Evolutionary conservation across 2,329 filamentous ascomycete genomes (phyloP).

Genomic region (Calonectria pauciramosa): DNA sequence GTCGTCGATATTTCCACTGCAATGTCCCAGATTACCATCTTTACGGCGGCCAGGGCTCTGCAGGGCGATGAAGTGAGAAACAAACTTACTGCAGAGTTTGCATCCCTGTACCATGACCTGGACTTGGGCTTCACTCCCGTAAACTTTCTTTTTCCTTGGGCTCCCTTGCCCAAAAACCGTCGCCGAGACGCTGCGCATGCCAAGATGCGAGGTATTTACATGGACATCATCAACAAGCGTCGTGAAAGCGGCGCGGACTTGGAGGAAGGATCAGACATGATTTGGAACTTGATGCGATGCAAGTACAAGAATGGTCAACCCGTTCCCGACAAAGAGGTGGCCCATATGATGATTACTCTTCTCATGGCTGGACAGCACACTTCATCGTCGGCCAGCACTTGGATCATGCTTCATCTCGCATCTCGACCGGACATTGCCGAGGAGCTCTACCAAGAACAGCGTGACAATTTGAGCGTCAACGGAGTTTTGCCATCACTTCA

Average conservation of each 20-base stretch:
- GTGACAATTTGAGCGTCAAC: constrained; percentile 62
- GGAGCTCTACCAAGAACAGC: constrained; percentile 78
- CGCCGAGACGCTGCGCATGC: constrained; percentile 78
- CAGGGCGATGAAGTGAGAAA: constrained; percentile 83
- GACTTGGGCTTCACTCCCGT: constrained; percentile 82
- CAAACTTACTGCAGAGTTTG: constrained; percentile 79
- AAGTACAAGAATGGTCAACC: constrained; percentile 80
- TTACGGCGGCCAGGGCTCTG: constrained; percentile 82
- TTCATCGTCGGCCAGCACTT: constrained; percentile 81
- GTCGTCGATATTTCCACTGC: constrained; percentile 73
- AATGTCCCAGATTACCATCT: constrained; percentile 84
- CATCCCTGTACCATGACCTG: constrained; percentile 83
- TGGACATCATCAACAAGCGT: constrained; percentile 77
- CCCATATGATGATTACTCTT: constrained; percentile 88
- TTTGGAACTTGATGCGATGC: constrained; percentile 83
- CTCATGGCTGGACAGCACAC: constrained; percentile 89
- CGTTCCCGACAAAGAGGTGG: constrained; percentile 81
- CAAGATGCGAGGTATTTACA: constrained; percentile 79
- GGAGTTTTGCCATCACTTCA: constrained; percentile 67
- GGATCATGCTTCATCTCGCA: constrained; percentile 82
- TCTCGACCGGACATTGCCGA: constrained; percentile 78
- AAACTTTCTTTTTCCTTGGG: constrained; percentile 88
- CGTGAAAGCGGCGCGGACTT: constrained; percentile 60
- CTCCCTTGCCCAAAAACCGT: constrained; percentile 81
- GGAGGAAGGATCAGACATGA: constrained; percentile 74